Conservation (phyloP, 441 rosid species). For the Theobroma grandiflorum region DNA sequence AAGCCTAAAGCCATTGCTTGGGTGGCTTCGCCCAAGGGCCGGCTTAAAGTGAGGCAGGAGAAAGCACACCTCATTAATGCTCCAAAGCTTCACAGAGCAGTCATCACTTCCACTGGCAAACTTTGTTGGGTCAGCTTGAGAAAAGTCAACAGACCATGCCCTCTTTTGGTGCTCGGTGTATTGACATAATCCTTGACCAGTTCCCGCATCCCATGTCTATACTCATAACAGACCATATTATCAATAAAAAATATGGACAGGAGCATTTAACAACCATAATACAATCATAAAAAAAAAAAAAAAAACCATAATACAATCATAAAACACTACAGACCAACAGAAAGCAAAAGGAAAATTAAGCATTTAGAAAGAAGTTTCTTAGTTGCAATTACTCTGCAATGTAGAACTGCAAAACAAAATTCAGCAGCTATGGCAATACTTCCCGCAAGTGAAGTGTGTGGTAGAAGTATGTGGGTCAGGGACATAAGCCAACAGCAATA, state of each 20-base stretch:
- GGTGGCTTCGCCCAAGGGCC: no score
- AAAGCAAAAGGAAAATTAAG: slow-evolving; percentile 10
- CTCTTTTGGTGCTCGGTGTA: slow-evolving; percentile 75
- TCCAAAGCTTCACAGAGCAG: slow-evolving; percentile 87
- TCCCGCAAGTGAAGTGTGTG: neutral
- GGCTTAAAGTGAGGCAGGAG: slow-evolving; percentile 28
- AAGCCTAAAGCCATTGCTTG: no score
- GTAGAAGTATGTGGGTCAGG: neutral
- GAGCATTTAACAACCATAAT: slow-evolving; percentile 2
- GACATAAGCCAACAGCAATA: neutral
- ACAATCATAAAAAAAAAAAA: slow-evolving; percentile 14
- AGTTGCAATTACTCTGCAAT: slow-evolving; percentile 12
- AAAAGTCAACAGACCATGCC: slow-evolving; percentile 93
- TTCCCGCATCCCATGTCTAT: slow-evolving; percentile 88
- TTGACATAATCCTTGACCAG: slow-evolving; percentile 74
- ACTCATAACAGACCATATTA: slow-evolving; percentile 34
- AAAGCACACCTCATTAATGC: slow-evolving; percentile 68
- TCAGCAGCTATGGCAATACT: neutral
- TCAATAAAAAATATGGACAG: slow-evolving; percentile 19
- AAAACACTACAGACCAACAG: slow-evolving; percentile 27
- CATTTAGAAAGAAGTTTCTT: neutral
- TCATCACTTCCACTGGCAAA: slow-evolving; percentile 95
- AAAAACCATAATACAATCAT: slow-evolving; percentile 6
- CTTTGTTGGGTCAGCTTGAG: slow-evolving; percentile 67
- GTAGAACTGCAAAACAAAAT: neutral